Evolutionary conservation across 2,329 filamentous ascomycete genomes (phyloP), one percentile per base, ranked within the genome.

Genomic region (Cytospora leucostoma): DNA sequence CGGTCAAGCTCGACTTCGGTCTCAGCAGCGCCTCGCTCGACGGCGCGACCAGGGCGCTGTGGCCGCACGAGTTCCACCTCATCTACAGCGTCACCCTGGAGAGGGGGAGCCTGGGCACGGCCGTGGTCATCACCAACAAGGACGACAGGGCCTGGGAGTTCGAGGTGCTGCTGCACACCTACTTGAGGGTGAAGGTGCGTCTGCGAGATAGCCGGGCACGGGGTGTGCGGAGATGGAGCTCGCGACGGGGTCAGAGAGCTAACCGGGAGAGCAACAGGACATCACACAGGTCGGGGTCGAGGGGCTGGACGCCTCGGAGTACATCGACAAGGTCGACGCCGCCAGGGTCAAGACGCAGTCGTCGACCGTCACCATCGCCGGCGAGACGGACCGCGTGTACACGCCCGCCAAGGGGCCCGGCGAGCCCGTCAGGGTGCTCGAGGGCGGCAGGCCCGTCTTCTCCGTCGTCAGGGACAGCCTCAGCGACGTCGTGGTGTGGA

Each of bases 1-100:
- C 88, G 56, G 88, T 98, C 68, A 97, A 96, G 83, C 88, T 99
- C 65, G 95, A 99, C 79, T 98, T 99, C 76, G 95, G 94, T 34
- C 87, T 99, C 40, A 92, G 90, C 58, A 84, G 87, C 34, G 82
- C 84, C 58, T 89, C 88, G 72, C 80, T 98, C 63, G 84, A 84
- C 68, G 86, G 88, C 0, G 84, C 88, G 51, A 84, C 85, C 68
- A 86, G 85, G 73, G 84, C 85, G 70, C 84, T 88, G 32, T 99
- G 95, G 95, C 89, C 91, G 2, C 90, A 89, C 73, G 87, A 90
- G 67, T 99, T 99, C 75, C 90, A 90, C 5, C 83, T 98, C 58
- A 89, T 97, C 62, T 99, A 99, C 82, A 96, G 90, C 71, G 92
- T 99, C 64, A 96, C 91, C 3, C 80, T 99, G 68, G 87, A 86